These are phyloP conservation scores for Neurospora intermedia DNA, from an alignment of 495 filamentous ascomycete genomes.

Conservation along the genomic window DNA sequence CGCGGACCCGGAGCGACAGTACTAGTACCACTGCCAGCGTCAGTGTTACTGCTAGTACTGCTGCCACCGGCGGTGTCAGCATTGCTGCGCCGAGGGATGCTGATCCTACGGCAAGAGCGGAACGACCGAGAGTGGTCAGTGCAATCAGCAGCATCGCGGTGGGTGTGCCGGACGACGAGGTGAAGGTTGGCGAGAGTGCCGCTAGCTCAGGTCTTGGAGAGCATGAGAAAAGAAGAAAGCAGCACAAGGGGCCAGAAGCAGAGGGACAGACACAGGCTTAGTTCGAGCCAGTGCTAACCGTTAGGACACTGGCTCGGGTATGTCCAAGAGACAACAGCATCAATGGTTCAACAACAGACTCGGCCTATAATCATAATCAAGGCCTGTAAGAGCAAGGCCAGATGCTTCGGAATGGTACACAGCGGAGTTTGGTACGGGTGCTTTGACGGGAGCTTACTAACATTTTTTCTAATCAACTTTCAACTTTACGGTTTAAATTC, in stretches of 20 bases:
- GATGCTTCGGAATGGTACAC: not conserved
- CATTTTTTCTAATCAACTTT: not conserved
- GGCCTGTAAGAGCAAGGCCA: not conserved
- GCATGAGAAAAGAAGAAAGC: not conserved
- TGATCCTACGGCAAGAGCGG: conserved; percentile 6
- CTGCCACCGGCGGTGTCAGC: conserved; percentile 16
- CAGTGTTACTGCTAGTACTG: conserved; percentile 26
- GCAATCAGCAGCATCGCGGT: conserved; percentile 28
- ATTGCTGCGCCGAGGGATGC: conserved; percentile 21
- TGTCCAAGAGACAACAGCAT: not conserved
- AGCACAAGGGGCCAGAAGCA: not conserved
- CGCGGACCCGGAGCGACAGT: conserved; percentile 23
- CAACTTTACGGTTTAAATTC: not conserved
- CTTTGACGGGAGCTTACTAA: not conserved
- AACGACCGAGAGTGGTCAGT: conserved; percentile 24
- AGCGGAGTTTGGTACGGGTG: not conserved
- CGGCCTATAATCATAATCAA: not conserved
- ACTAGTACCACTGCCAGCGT: conserved; percentile 32
- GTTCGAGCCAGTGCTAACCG: not conserved
- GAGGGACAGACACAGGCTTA: not conserved
- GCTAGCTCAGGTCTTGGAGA: conserved; percentile 31
- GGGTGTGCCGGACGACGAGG: conserved; percentile 38
- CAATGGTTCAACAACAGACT: not conserved
- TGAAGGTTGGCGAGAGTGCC: conserved; percentile 48
- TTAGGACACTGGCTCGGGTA: not conserved